phyloP scores from a whole-genome alignment of 306 rosid species.

The Cucumis melo region DNA sequence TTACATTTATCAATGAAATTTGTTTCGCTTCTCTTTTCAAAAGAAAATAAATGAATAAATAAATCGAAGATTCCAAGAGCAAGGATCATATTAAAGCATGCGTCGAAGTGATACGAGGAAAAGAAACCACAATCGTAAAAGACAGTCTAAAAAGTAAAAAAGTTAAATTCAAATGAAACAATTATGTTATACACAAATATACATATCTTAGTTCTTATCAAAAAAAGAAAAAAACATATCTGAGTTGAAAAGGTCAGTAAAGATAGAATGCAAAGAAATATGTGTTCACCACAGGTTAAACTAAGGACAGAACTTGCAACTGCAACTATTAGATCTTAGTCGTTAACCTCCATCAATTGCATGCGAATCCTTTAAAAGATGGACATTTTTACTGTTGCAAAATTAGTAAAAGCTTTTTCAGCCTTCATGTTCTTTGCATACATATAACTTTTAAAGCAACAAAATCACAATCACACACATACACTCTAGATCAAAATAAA shows the following conservation, averaged over 20 bases:
- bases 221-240: background rate
- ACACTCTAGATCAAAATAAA: background rate
- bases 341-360: background rate
- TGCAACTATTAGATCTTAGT: background rate
- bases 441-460: background rate
- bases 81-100: background rate
- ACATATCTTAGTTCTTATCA: background rate
- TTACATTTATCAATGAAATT: no score
- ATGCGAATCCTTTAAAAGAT: background rate
- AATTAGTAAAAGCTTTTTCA: background rate
- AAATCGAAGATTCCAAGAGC: background rate
- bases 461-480: background rate
- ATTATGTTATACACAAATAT: no score
- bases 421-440: background rate
- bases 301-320: background rate
- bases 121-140: background rate
- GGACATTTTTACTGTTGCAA: background rate
- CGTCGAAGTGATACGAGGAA: background rate
- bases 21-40: no score
- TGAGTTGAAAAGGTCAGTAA: background rate
- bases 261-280: background rate
- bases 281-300: background rate
- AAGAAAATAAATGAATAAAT: no score
- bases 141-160: background rate
- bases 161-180: no score